Percentiles rank a stretch among this genome's conserved stretches.
These are phyloP conservation scores for Cutaneotrichosporon cavernicola DNA, from an alignment of 1,284 basidiomycete genomes.

Conservation along the genomic window DNA sequence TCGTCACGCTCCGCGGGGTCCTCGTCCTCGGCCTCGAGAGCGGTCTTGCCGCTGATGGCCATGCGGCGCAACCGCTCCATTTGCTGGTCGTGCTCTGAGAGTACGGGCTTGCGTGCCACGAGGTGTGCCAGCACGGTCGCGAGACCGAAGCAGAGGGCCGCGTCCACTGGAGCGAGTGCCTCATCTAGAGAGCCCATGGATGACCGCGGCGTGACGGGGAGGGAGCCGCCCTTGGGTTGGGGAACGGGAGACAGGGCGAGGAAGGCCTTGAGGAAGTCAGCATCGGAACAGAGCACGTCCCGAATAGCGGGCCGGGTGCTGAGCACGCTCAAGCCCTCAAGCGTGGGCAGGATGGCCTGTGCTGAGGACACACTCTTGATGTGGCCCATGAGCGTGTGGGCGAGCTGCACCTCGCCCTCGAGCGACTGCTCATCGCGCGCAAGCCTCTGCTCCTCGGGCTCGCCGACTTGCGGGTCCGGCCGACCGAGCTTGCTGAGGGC, in stretches of 20 bases:
- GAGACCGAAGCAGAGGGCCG: conserved; percentile 68
- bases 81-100: conserved; percentile 76
- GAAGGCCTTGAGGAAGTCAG: conserved; percentile 62
- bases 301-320: conserved; percentile 67
- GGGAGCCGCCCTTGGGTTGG: conserved; percentile 51
- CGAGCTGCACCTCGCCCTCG: conserved; percentile 57
- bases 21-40: conserved; percentile 30
- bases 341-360: conserved; percentile 58
- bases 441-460: conserved; percentile 43
- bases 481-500: conserved; percentile 73
- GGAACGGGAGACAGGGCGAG: conserved; percentile 55
- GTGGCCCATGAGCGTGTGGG: conserved; percentile 61
- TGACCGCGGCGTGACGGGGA: conserved; percentile 56
- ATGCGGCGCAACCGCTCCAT: conserved; percentile 72
- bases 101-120: conserved; percentile 64
- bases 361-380: conserved; percentile 41
- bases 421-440: conserved; percentile 26
- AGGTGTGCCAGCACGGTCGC: conserved; percentile 72
- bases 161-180: conserved; percentile 30
- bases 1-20: conserved; percentile 57
- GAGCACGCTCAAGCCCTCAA: conserved; percentile 82
- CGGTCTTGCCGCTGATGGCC: conserved; percentile 58
- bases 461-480: conserved; percentile 58
- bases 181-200: conserved; percentile 33
- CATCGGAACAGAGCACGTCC: conserved; percentile 62